Evolutionary conservation across 495 filamentous ascomycete species (phyloP).

Genomic region (Venustampulla echinocandica): DNA sequence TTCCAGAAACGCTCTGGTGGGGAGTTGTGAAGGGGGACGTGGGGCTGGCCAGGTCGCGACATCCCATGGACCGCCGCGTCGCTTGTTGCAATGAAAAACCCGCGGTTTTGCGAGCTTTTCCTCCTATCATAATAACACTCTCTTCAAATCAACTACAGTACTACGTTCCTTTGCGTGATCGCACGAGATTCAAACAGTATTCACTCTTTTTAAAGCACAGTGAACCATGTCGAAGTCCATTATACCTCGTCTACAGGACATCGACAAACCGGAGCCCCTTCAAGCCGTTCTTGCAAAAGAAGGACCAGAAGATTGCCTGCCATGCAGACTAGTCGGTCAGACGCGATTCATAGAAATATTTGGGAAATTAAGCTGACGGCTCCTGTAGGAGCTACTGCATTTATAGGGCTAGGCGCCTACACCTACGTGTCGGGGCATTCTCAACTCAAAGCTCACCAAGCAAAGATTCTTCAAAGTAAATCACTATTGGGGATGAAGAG

Average conservation of each 20-base stretch:
- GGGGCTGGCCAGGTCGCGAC: too few relatives aligned
- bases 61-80: too few relatives aligned
- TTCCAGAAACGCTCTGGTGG: too few relatives aligned
- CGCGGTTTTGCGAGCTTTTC: too few relatives aligned
- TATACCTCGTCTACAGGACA: conserved; percentile 5
- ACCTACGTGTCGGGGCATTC: conserved; percentile 72
- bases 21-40: conserved; percentile 1
- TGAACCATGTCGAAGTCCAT: too few relatives aligned
- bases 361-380: conserved; percentile 5
- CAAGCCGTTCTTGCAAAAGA: conserved; percentile 15
- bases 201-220: too few relatives aligned
- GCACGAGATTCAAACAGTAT: too few relatives aligned
- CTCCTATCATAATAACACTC: too few relatives aligned
- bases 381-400: conserved; percentile 63
- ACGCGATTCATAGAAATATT: not conserved
- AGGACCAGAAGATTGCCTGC: conserved; percentile 52
- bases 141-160: too few relatives aligned
- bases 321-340: conserved; percentile 61
- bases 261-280: conserved; percentile 12
- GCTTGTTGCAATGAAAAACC: too few relatives aligned
- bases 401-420: conserved; percentile 83
- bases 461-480: conserved; percentile 58
- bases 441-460: conserved; percentile 62
- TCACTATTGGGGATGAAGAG: conserved; percentile 71
- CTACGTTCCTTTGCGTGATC: too few relatives aligned